These are phyloP conservation scores for Kernera saxatilis DNA, from an alignment of 345 rosid genomes.

Conservation along the genomic window DNA sequence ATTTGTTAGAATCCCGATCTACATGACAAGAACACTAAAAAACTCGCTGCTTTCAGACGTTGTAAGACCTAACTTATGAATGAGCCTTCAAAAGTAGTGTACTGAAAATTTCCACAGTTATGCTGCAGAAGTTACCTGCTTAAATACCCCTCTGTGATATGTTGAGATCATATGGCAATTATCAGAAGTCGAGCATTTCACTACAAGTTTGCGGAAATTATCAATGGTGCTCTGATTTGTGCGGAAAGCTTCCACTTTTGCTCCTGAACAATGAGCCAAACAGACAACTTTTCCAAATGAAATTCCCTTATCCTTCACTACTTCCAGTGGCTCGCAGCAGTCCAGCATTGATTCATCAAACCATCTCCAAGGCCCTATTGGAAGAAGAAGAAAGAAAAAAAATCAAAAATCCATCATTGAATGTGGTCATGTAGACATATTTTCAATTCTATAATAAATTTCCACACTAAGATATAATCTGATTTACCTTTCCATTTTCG, in stretches of 20 bases:
- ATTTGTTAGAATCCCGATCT: not conserved
- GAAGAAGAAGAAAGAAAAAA: not conserved
- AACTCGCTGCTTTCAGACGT: not conserved
- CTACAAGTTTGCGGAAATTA: conserved; percentile 62
- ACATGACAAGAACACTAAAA: not conserved
- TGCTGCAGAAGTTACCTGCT: conserved; percentile 46
- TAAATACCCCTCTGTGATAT: conserved; percentile 60
- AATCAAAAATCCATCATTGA: not conserved
- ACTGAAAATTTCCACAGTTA: not conserved
- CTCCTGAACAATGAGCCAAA: conserved; percentile 90
- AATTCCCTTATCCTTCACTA: conserved; percentile 75
- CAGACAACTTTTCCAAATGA: conserved; percentile 88
- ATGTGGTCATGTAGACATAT: not conserved
- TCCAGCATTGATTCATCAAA: conserved; percentile 95
- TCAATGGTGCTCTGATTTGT: conserved; percentile 74
- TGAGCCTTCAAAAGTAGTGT: not conserved
- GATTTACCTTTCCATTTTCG: conserved; percentile 73
- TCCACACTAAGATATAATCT: not conserved
- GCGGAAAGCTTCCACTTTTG: conserved; percentile 81
- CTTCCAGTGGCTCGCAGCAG: conserved; percentile 93
- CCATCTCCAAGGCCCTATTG: conserved; percentile 97
- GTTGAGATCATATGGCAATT: conserved; percentile 76
- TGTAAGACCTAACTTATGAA: not conserved
- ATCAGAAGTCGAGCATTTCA: conserved; percentile 61
- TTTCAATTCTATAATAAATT: not conserved